phyloP scores from a whole-genome alignment of 2,329 filamentous ascomycete genomes.

The Pseudopithomyces chartarum region DNA sequence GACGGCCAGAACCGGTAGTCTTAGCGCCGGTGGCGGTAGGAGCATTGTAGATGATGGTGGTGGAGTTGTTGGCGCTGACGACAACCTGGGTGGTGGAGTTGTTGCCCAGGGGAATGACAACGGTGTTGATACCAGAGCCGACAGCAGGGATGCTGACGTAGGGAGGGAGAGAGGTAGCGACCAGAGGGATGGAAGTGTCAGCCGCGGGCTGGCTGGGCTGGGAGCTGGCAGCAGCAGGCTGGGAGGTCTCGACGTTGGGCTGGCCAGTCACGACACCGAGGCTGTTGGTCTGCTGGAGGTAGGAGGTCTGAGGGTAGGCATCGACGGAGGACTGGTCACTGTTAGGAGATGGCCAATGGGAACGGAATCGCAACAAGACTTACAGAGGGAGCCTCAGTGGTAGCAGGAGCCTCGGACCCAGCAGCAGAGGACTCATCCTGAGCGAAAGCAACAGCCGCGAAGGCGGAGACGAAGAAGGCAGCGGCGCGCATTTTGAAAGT shows the following conservation, averaged over 20 bases:
- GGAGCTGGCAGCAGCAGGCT: slow-evolving; percentile 24
- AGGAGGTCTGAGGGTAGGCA: slow-evolving; percentile 34
- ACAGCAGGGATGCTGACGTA: slow-evolving; percentile 43
- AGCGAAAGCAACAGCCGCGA: slow-evolving; percentile 36
- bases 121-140: slow-evolving; percentile 40
- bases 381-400: slow-evolving; percentile 13
- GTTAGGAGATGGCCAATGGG: slow-evolving; percentile 6
- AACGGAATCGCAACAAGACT: not conserved
- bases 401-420: slow-evolving; percentile 5
- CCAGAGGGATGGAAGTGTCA: slow-evolving; percentile 21
- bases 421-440: slow-evolving; percentile 14
- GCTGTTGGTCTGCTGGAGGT: slow-evolving; percentile 39
- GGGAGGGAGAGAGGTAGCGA: slow-evolving; percentile 24
- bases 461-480: slow-evolving; percentile 36
- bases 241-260: slow-evolving; percentile 27
- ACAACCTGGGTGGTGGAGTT: slow-evolving; percentile 36
- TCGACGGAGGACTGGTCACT: slow-evolving; percentile 26
- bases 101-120: slow-evolving; percentile 31
- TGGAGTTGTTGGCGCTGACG: slow-evolving; percentile 43
- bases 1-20: not conserved
- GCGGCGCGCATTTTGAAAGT: slow-evolving; percentile 38
- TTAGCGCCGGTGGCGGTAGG: slow-evolving; percentile 10
- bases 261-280: slow-evolving; percentile 41
- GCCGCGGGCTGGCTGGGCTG: slow-evolving; percentile 28
- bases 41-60: slow-evolving; percentile 29